Evolutionary conservation across 208 protist genomes (phyloP).

Genomic region (Trypanosoma melophagium): DNA sequence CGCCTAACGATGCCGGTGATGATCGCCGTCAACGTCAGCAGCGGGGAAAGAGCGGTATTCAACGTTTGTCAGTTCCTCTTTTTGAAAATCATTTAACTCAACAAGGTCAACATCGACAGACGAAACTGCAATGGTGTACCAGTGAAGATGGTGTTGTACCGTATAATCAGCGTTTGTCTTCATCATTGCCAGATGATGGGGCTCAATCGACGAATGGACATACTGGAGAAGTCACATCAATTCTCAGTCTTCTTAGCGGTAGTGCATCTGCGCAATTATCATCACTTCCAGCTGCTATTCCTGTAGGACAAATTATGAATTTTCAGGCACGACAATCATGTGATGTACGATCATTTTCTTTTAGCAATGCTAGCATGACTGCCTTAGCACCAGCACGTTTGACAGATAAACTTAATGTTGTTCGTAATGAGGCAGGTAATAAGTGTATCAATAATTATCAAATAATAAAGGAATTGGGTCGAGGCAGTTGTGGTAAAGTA

Average conservation of each 20-base stretch:
- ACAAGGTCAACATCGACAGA: too few species aligned
- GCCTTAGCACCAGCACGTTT: constrained; percentile 1
- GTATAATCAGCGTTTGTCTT: neutral
- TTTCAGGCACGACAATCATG: neutral
- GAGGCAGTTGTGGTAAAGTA: constrained; percentile 68
- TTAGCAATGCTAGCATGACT: constrained; percentile 7
- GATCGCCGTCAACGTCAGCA: too few species aligned
- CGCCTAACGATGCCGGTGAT: too few species aligned
- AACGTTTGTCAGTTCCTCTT: too few species aligned
- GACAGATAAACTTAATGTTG: constrained; percentile 24
- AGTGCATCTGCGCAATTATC: neutral
- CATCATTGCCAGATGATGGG: neutral
- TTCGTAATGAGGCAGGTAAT: constrained; percentile 14
- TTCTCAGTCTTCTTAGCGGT: constrained; percentile 8
- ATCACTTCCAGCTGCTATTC: neutral
- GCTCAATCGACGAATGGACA: neutral
- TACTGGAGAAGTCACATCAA: neutral
- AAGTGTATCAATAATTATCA: constrained; percentile 81
- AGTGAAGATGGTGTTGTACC: too few species aligned
- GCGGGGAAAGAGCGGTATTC: too few species aligned
- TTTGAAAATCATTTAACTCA: too few species aligned
- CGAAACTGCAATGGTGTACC: neutral
- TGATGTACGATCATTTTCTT: constrained; percentile 1
- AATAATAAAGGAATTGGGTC: constrained; percentile 68
- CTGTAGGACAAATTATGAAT: neutral